These are phyloP conservation scores for Penicillium thymicola DNA, from an alignment of 2,329 filamentous ascomycete genomes.

Conservation along the genomic window DNA sequence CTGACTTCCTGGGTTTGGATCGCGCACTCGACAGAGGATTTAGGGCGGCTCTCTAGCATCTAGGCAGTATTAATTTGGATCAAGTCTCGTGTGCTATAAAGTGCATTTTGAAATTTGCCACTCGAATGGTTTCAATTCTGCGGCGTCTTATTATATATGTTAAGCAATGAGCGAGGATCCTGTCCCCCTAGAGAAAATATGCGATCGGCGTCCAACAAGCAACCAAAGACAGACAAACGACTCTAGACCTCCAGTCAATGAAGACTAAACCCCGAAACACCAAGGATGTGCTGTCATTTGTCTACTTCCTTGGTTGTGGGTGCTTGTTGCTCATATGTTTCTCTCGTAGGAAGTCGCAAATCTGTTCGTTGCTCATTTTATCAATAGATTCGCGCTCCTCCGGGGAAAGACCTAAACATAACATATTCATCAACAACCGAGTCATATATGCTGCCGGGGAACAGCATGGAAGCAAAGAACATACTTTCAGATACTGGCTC, in stretches of 20 bases:
- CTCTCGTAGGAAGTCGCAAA: constrained; percentile 33
- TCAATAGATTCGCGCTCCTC: constrained; percentile 28
- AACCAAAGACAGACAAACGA: not conserved
- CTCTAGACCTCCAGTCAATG: not conserved
- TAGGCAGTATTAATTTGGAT: not conserved
- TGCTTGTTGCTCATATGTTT: constrained; percentile 27
- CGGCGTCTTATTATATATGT: not conserved
- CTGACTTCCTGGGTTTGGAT: constrained; percentile 53
- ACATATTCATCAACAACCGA: not conserved
- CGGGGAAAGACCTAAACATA: not conserved
- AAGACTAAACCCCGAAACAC: not conserved
- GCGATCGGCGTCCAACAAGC: not conserved
- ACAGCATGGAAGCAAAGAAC: not conserved
- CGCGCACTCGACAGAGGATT: constrained; percentile 29
- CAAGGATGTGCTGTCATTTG: not conserved
- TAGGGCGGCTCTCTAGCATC: constrained; percentile 24
- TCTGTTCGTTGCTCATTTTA: constrained; percentile 28
- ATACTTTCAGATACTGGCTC: constrained; percentile 1
- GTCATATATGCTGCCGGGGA: too few relatives aligned
- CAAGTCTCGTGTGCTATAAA: not conserved
- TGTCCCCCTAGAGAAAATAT: not conserved
- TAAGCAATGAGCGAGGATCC: not conserved
- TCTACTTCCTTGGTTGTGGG: constrained; percentile 7
- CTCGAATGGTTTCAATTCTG: not conserved
- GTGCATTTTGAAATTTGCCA: not conserved